Percentiles rank a stretch among this genome's conserved stretches.
Conservation (phyloP, 2,329 filamentous ascomycete genomes). For the Fusarium dlaminii region DNA sequence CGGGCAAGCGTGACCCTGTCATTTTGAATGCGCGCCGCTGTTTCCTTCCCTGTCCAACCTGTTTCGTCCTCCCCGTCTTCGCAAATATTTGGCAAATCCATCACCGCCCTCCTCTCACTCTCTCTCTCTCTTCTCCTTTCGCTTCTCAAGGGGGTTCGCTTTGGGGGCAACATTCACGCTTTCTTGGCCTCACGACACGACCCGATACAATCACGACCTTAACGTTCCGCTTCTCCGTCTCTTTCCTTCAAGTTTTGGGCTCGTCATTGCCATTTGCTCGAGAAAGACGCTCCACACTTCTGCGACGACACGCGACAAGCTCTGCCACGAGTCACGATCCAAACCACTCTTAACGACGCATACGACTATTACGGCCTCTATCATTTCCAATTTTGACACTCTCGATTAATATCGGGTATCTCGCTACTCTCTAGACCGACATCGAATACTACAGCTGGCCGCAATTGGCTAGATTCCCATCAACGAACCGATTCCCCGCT, state of each 20-base stretch:
- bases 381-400: constrained; percentile 14
- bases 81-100: constrained; percentile 32
- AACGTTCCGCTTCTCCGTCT: background rate
- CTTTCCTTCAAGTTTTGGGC: constrained; percentile 21
- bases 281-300: constrained; percentile 33
- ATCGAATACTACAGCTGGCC: constrained; percentile 1
- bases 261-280: constrained; percentile 9
- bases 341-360: constrained; percentile 39
- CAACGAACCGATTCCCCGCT: background rate
- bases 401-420: background rate
- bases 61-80: constrained; percentile 13
- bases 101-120: constrained; percentile 27
- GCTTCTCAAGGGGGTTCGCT: constrained; percentile 26
- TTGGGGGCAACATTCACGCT: constrained; percentile 29
- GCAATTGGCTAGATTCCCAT: background rate
- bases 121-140: constrained; percentile 12
- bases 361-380: constrained; percentile 43
- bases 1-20: constrained; percentile 38
- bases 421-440: background rate
- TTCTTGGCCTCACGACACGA: constrained; percentile 30
- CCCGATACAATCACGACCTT: constrained; percentile 16
- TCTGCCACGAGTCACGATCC: constrained; percentile 32
- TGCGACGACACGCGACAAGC: constrained; percentile 36
- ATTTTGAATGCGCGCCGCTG: constrained; percentile 28
- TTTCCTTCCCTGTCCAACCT: constrained; percentile 19